These are phyloP conservation scores for Paracorniculantispora psalliotae DNA, from an alignment of 2,329 filamentous ascomycete species.

Conservation along the genomic window DNA sequence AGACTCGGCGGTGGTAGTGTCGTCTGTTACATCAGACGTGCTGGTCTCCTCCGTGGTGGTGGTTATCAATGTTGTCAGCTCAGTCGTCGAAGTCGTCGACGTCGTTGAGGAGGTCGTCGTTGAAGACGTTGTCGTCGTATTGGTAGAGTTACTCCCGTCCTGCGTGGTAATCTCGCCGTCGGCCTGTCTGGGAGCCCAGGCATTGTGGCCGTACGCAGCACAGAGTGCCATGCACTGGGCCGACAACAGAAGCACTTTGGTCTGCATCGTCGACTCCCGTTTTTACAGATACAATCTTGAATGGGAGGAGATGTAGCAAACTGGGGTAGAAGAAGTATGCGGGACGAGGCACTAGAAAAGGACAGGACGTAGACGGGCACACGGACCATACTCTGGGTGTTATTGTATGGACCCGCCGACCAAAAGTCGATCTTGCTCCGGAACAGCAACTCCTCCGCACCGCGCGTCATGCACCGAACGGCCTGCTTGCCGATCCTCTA, in stretches of 20 bases:
- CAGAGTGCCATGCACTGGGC: not conserved
- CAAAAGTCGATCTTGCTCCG: slow-evolving; percentile 2
- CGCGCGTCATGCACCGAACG: slow-evolving; percentile 6
- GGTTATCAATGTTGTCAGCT: not conserved
- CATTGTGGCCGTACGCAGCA: slow-evolving; percentile 2
- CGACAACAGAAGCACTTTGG: slow-evolving; percentile 5
- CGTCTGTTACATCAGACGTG: not conserved
- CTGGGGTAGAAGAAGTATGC: not conserved
- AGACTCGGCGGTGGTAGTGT: not conserved
- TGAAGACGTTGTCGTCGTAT: slow-evolving; percentile 7
- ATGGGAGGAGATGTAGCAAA: not conserved
- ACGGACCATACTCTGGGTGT: not conserved
- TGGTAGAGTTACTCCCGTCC: slow-evolving; percentile 2
- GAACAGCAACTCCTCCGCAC: slow-evolving; percentile 8
- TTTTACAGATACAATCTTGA: not conserved
- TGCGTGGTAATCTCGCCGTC: not conserved
- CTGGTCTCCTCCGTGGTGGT: not conserved
- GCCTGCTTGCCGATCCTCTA: not conserved
- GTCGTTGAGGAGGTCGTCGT: not conserved
- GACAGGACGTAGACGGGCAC: too few relatives aligned
- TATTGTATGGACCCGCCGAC: not conserved
- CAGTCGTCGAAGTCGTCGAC: not conserved
- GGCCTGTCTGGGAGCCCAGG: not conserved
- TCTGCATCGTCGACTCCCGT: slow-evolving; percentile 10
- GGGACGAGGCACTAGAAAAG: slow-evolving; percentile 1